Evolutionary conservation across 805 yeast species (phyloP), one percentile per base, ranked within the genome.

Genomic region (Teunomyces gatunensis): DNA sequence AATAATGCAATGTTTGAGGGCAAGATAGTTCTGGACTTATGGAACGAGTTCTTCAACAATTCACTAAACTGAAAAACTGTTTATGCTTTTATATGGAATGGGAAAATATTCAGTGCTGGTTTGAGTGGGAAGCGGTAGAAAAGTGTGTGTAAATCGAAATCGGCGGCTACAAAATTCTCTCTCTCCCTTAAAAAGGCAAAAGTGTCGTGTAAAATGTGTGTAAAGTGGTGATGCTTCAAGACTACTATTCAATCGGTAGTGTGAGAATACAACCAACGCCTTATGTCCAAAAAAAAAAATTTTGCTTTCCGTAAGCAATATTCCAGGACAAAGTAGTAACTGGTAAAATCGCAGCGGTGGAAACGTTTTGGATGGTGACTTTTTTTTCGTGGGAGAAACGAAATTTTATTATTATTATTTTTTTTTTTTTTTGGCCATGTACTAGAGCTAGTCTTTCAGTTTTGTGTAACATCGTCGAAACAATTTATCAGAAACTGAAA

Each of bases 381-480:
- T 37, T 34, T 37, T 33, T 25, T 25, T 32, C 34, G 15, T 27
- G 40, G 20, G 40, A 13, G 29, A 37, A 37, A 27, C 11, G 28
- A 17, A 37, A 15, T 15, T 15, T 15, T 15, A 15, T 15, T 15
- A 15, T 15, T 15, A 15, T 15, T 15, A 21, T 5, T 36, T 23
- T 37, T 6, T 21, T 21, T 21, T n/a, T 34, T 21, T 36, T 32
- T 32, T 32, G 13, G n/a, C 10, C 18, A 6, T 32, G 9, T 7
- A 9, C 9, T 32, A 15, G 13, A 32, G 12, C n/a, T 10, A n/a
- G 27, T 9, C 27, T 32, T 32, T 32, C 34, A 27, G 29, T 20
- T 37, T 37, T 37, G 40, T 37, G 40, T 37, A 29, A 37, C 40
- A 10, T 37, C 40, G 40, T 37, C 40, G 28, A 37, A 27, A 23